Base-by-base conservation (phyloP, 108 stramenopile genomes). In the Discostella pseudostelligera region DNA sequence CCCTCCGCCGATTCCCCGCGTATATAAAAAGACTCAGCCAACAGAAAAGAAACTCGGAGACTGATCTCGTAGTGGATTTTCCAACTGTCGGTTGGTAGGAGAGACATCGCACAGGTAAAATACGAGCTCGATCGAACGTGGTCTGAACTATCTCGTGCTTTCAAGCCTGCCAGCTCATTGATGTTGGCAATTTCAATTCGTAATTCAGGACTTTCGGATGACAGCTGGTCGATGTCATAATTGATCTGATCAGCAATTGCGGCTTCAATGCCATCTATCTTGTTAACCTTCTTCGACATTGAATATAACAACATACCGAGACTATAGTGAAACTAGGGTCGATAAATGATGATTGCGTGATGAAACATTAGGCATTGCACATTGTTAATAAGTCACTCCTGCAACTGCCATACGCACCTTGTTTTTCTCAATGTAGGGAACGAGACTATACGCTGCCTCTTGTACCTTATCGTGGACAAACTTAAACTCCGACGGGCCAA, bases 391-490 rank as follows among this genome's bases (percentile, higher is more conserved):
- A 32, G 3, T 32, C 32, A 32, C 5, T 5, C 32, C 32, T 4
- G 4, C 3, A 5, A 32, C 32, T 45, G 42, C 22, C 28, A 14
- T 29, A 53, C 50, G 35, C 16, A 56, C 51, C 66, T 67, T 36
- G 25, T 48, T 55, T 56, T 67, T 67, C 26, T 67, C 70, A 32
- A 56, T 54, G 3, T 76, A 37, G 17, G 81, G 56, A 19, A 83
- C 73, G 57, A 83, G 47, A 14, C 65, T 73, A 51, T 83, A 83
- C 8, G 82, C 82, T 20, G 82, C 82, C 62, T 83, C 79, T 40
- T 65, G 71, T 10, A 83, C 62, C 46, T 64, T 71, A 49, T 83
- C 82, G 46, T 81, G 82, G 8, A 59, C 62, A 56, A 83, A 83
- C 36, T 26, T 60, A 37, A 65, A 77, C 17, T 37, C 39, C 29